phyloP scores from a whole-genome alignment of 2,329 filamentous ascomycete species.

The Talaromyces sp. region DNA sequence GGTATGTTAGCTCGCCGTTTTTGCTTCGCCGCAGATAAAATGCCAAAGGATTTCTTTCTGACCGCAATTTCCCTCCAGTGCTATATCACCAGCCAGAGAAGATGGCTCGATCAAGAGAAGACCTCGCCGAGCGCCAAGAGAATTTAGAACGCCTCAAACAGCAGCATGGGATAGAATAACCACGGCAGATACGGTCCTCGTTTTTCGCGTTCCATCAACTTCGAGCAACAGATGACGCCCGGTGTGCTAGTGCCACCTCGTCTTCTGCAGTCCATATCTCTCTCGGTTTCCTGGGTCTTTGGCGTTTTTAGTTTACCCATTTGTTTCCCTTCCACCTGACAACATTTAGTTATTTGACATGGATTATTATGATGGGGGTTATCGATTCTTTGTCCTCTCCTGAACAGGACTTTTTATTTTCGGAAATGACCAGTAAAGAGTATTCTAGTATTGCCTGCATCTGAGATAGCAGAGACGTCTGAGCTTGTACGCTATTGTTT shows the following conservation, averaged over 20 bases:
- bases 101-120: slow-evolving; percentile 82
- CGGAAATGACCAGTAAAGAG: neutral
- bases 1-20: slow-evolving; percentile 54
- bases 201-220: slow-evolving; percentile 28
- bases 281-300: slow-evolving; percentile 32
- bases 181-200: slow-evolving; percentile 16
- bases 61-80: slow-evolving; percentile 35
- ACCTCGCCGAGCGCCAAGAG: slow-evolving; percentile 88
- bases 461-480: neutral
- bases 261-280: slow-evolving; percentile 20
- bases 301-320: slow-evolving; percentile 30
- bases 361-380: slow-evolving; percentile 19
- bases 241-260: slow-evolving; percentile 19
- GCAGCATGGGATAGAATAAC: slow-evolving; percentile 97
- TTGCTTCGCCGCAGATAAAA: neutral
- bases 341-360: slow-evolving; percentile 23
- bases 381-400: neutral
- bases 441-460: neutral
- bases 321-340: slow-evolving; percentile 28
- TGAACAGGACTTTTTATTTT: neutral
- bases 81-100: slow-evolving; percentile 74
- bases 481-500: neutral
- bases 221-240: slow-evolving; percentile 25
- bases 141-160: slow-evolving; percentile 97
- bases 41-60: neutral